Percentiles rank a stretch among this genome's conserved stretches.
Conservation (phyloP, 1,284 basidiomycete genomes). For the Inonotus obliquus region DNA sequence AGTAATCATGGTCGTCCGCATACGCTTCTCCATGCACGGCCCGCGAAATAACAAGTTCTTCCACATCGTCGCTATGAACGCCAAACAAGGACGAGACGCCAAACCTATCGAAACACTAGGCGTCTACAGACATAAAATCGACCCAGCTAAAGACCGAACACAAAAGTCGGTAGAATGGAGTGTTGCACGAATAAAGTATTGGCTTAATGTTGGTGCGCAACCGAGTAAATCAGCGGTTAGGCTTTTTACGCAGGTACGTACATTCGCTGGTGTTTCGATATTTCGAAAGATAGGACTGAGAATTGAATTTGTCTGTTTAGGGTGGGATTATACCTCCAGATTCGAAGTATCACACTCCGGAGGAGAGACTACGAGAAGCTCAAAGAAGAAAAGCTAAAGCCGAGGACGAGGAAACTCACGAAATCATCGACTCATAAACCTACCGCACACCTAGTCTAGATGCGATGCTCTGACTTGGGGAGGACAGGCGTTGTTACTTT, state of each 20-base stretch:
- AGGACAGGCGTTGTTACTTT: not conserved
- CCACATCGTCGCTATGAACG: constrained; percentile 85
- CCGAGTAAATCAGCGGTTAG: constrained; percentile 78
- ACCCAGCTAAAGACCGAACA: constrained; percentile 34
- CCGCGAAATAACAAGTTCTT: constrained; percentile 75
- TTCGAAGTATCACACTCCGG: constrained; percentile 43
- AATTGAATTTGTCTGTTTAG: constrained; percentile 33
- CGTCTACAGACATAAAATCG: constrained; percentile 73
- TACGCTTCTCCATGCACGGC: constrained; percentile 87
- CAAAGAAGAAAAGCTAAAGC: not conserved
- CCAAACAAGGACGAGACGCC: constrained; percentile 75
- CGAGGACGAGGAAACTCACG: not conserved
- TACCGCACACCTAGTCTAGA: no score
- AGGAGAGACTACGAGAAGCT: not conserved
- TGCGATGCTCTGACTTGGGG: not conserved
- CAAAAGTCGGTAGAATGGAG: constrained; percentile 87
- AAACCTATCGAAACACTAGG: constrained; percentile 89
- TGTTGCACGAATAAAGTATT: constrained; percentile 84
- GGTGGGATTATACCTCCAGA: constrained; percentile 41
- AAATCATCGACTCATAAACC: no score
- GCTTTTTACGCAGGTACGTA: constrained; percentile 75
- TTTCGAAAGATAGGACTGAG: not conserved
- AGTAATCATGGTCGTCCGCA: constrained; percentile 70
- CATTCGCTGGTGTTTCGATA: not conserved
- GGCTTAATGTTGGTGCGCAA: constrained; percentile 82